Base-by-base conservation (phyloP, 768 basidiomycete genomes). In the Baorangia bicolor region DNA sequence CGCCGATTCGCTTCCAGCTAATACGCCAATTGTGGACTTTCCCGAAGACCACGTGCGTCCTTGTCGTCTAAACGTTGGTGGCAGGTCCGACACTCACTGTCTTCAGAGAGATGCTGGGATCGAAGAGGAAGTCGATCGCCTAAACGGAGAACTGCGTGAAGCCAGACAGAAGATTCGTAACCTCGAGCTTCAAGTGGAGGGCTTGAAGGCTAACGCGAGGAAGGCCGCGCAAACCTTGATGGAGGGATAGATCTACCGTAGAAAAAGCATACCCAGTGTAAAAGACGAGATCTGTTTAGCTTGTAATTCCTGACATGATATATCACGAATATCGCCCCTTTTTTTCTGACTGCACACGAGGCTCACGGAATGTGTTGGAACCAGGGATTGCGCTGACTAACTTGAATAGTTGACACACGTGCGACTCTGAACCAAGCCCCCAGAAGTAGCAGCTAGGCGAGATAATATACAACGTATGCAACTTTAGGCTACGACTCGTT, bases 181-280 rank as follows among this genome's bases (percentile, higher is more conserved):
- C 63, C 72, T 95, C 47, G 92, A 94, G 74, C 68, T 94, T 55
- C 88, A 92, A 73, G 83, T 93, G 20, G 91, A 94, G 74, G 77
- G 78, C 14, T 70, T 90, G 60, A 81, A 81, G 55, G 84, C 85
- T 18, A 93, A 92, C 64, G 88, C 90, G 53, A 78, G 82, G 64
- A 88, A 83, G 66, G 90, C 90, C 2, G 87, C 87, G 13, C 82
- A 88, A 67, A 76, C 86, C 35, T 68, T 92, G 58, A 53, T 77
- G 56, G 65, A 73, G 11, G 60, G 45, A 41, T 68, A 63, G 55
- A 55, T 48, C 7, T 53, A 51, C 8, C 21, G 9, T 47, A 45
- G 20, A 21, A n/a, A 16, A 45, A 31, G 16, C 14, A 58, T 54
- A 56, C 53, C 61, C 41, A n/a, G 3, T 5, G 38, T 41, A 30